Evolutionary conservation across 2,329 filamentous ascomycete genomes (phyloP).

Genomic region (Alternaria solani): DNA sequence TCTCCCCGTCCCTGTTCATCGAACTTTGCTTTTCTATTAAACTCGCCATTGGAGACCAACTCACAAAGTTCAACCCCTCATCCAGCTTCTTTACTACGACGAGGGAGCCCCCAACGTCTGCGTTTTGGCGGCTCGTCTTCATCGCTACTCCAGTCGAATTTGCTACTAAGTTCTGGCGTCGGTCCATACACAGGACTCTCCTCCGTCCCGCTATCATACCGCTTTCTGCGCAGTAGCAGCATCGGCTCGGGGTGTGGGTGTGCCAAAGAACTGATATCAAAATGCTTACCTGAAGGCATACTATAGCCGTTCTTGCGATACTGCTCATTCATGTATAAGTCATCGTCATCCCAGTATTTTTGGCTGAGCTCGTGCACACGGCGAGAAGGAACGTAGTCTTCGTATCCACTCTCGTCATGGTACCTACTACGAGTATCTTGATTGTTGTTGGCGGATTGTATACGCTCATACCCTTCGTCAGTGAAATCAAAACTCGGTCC

Average conservation of each 20-base stretch:
- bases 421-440: not conserved
- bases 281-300: not conserved
- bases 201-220: not conserved
- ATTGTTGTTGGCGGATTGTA: not conserved
- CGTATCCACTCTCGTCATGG: not conserved
- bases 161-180: not conserved
- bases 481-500: constrained; percentile 19
- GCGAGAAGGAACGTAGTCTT: constrained; percentile 14
- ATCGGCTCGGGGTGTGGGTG: not conserved
- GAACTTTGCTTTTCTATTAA: not conserved
- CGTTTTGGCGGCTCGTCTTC: not conserved
- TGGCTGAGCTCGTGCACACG: constrained; percentile 28
- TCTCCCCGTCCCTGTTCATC: not conserved
- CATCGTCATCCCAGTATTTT: constrained; percentile 21
- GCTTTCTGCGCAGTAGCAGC: not conserved
- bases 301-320: not conserved
- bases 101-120: not conserved
- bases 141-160: constrained; percentile 1
- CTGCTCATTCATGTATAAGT: constrained; percentile 5
- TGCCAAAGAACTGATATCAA: not conserved
- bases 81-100: not conserved
- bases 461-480: constrained; percentile 3
- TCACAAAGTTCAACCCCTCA: not conserved
- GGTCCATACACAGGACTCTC: not conserved
- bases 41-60: not conserved